Conservation (phyloP, 2,329 filamentous ascomycete species). For the Rhynchosporium graminicola region DNA sequence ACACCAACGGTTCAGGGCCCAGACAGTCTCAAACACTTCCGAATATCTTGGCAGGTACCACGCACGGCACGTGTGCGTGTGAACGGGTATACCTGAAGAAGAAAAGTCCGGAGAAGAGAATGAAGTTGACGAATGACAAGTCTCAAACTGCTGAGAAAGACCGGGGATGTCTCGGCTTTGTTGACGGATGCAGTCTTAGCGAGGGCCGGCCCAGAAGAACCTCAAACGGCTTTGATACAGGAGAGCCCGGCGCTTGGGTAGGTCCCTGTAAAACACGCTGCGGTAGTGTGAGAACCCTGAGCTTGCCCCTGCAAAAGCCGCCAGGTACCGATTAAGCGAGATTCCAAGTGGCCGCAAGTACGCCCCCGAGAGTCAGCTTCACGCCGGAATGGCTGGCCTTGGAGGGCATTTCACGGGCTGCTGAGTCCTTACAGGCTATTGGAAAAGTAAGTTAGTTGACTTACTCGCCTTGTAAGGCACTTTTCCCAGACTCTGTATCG, state of each 20-base stretch:
- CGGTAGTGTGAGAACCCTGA: neutral
- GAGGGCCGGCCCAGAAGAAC: slow-evolving; percentile 18
- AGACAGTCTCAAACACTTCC: slow-evolving; percentile 18
- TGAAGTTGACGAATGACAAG: neutral
- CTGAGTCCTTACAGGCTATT: neutral
- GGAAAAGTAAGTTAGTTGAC: neutral
- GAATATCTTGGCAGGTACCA: slow-evolving; percentile 11
- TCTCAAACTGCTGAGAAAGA: neutral
- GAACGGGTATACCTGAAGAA: neutral
- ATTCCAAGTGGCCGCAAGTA: neutral
- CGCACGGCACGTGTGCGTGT: neutral
- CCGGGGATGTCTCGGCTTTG: slow-evolving; percentile 21
- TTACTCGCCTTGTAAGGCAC: slow-evolving; percentile 11
- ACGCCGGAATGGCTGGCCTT: slow-evolving; percentile 5
- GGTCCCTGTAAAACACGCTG: too few relatives aligned
- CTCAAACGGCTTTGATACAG: slow-evolving; percentile 32
- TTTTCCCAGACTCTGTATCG: neutral
- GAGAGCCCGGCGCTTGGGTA: neutral
- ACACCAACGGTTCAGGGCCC: slow-evolving; percentile 7
- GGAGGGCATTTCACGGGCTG: neutral
- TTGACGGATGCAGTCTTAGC: slow-evolving; percentile 5
- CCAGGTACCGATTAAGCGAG: slow-evolving; percentile 19
- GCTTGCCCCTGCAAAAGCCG: neutral
- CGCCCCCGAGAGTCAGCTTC: slow-evolving; percentile 20
- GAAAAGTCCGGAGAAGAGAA: neutral